Conservation (phyloP, 1,284 basidiomycete genomes). For the Fomitopsis palustris region DNA sequence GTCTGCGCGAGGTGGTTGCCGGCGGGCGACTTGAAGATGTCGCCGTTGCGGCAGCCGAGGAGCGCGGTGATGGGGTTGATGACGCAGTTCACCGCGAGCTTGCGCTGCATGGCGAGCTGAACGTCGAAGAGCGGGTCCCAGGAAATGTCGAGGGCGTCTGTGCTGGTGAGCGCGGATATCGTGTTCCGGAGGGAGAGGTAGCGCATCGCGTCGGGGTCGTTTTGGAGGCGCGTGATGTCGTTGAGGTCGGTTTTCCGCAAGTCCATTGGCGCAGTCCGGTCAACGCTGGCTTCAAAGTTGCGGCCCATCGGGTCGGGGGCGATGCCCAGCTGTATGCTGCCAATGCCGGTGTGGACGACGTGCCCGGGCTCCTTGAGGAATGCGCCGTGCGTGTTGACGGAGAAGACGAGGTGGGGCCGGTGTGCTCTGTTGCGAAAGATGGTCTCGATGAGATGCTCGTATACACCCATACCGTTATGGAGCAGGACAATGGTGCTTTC, state of each 20-base stretch:
- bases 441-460: constrained; percentile 70
- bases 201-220: constrained; percentile 28
- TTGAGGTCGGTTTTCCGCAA: constrained; percentile 47
- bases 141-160: constrained; percentile 53
- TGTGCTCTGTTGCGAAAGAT: constrained; percentile 71
- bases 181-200: constrained; percentile 68
- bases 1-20: constrained; percentile 40
- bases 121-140: constrained; percentile 75
- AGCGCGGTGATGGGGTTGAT: constrained; percentile 90
- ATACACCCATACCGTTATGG: constrained; percentile 91
- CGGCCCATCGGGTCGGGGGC: constrained; percentile 65
- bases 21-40: constrained; percentile 46
- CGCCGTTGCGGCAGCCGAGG: constrained; percentile 79
- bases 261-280: constrained; percentile 28
- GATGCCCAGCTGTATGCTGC: constrained; percentile 76
- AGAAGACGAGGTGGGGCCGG: constrained; percentile 86
- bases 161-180: constrained; percentile 58
- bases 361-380: constrained; percentile 50
- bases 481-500: constrained; percentile 84
- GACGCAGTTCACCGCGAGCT: constrained; percentile 82
- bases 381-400: constrained; percentile 81
- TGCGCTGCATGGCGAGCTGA: constrained; percentile 73
- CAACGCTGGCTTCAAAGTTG: constrained; percentile 54
- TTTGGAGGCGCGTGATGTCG: constrained; percentile 44
- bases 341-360: constrained; percentile 74